Evolutionary conservation across 306 rosid genomes (phyloP).

Genomic region (Glycine latifolia): DNA sequence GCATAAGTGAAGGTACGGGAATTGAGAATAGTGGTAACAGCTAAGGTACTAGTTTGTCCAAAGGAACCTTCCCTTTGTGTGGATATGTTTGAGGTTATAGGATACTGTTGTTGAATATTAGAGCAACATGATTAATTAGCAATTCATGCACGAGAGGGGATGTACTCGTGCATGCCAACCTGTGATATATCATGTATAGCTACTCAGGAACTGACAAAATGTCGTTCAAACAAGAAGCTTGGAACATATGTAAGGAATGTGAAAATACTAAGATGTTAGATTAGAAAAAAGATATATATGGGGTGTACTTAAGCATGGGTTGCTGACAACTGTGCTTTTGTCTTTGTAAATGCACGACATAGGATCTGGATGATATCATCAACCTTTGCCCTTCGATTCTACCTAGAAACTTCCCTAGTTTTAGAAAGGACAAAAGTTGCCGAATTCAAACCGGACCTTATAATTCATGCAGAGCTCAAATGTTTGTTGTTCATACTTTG

Average conservation of each 20-base stretch:
- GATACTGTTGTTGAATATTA: conserved; percentile 46
- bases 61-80: conserved; percentile 50
- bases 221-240: not conserved
- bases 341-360: conserved; percentile 20
- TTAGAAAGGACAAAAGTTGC: conserved; percentile 38
- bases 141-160: conserved; percentile 29
- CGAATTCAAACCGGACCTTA: conserved; percentile 18
- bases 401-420: conserved; percentile 45
- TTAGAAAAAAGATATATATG: conserved; percentile 18
- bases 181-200: not conserved
- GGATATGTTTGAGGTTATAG: conserved; percentile 42
- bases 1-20: conserved; percentile 61
- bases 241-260: conserved; percentile 9
- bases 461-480: conserved; percentile 22
- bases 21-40: conserved; percentile 48
- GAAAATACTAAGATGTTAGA: conserved; percentile 18
- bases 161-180: conserved; percentile 54
- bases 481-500: not conserved
- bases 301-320: not conserved
- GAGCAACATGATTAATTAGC: conserved; percentile 24
- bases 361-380: conserved; percentile 36
- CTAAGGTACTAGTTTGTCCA: conserved; percentile 54
- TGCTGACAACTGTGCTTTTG: conserved; percentile 44
- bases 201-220: conserved; percentile 31
- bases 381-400: conserved; percentile 11